Evolutionary conservation across 1,284 basidiomycete species (phyloP).

Genomic region (Tylopilus orsonianus): DNA sequence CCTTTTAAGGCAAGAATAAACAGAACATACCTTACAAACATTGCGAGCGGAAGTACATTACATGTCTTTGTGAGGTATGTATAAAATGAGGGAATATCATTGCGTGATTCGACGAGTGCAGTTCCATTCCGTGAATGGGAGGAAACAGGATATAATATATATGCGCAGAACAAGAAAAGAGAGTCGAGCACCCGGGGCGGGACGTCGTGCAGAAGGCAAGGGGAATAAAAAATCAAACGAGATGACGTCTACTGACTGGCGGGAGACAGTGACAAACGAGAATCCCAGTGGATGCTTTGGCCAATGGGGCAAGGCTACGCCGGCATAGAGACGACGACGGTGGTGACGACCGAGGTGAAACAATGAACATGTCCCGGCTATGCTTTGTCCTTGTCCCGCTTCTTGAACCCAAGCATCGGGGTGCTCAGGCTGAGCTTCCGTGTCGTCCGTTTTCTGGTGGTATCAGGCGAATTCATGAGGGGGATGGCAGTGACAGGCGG

Average conservation of each 20-base stretch:
- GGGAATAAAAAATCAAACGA: constrained; percentile 20
- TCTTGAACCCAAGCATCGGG: constrained; percentile 60
- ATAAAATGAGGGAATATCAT: constrained; percentile 17
- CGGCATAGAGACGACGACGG: background rate
- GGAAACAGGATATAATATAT: constrained; percentile 3
- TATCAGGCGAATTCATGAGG: constrained; percentile 18
- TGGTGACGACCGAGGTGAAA: background rate
- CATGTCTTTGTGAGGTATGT: constrained; percentile 27
- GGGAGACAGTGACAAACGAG: background rate
- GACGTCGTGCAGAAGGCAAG: constrained; percentile 6
- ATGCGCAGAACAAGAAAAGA: background rate
- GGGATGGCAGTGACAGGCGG: constrained; percentile 25
- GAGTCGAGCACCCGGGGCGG: background rate
- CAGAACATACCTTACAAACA: constrained; percentile 24
- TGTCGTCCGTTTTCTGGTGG: constrained; percentile 44
- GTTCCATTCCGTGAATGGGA: constrained; percentile 13
- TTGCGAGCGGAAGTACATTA: constrained; percentile 25
- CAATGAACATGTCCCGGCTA: constrained; percentile 10
- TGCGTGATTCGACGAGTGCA: constrained; percentile 13
- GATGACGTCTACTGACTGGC: constrained; percentile 2
- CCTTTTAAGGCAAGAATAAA: too few species aligned
- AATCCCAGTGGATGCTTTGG: background rate
- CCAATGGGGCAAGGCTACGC: background rate
- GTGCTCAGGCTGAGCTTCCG: constrained; percentile 70
- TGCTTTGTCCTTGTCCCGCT: constrained; percentile 41